These are phyloP conservation scores for Lagenidium giganteum DNA, from an alignment of 352 stramenopile species.

Conservation along the genomic window DNA sequence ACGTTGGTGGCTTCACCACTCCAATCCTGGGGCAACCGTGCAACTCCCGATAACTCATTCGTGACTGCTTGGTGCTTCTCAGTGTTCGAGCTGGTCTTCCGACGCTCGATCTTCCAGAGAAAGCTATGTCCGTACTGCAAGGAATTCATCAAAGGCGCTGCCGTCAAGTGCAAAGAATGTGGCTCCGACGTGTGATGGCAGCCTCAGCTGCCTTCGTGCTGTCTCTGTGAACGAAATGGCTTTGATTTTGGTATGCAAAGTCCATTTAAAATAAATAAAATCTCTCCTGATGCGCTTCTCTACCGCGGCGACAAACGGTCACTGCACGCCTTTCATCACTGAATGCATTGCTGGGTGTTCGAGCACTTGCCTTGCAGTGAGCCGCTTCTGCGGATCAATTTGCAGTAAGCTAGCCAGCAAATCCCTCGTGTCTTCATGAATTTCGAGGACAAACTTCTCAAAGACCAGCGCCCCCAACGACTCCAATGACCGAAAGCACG, in stretches of 20 bases:
- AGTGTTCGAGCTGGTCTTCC: constrained; percentile 58
- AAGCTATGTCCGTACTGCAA: constrained; percentile 65
- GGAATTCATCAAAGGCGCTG: constrained; percentile 59
- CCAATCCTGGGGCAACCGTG: not conserved
- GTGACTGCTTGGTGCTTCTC: not conserved
- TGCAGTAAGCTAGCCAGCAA: too few relatives aligned
- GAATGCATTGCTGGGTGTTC: too few relatives aligned
- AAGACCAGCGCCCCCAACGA: too few relatives aligned
- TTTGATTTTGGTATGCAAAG: not conserved
- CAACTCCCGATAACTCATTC: not conserved
- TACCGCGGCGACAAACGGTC: constrained; percentile 13
- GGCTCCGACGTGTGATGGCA: constrained; percentile 16
- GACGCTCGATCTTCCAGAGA: constrained; percentile 55
- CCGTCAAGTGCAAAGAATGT: constrained; percentile 33
- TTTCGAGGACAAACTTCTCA: too few relatives aligned
- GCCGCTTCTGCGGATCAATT: too few relatives aligned
- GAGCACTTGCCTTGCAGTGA: too few relatives aligned
- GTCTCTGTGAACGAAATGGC: not conserved
- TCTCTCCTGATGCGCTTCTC: too few relatives aligned
- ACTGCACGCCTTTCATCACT: not conserved
- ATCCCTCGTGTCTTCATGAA: too few relatives aligned
- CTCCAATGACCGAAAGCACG: constrained; percentile 85
- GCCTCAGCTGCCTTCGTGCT: not conserved
- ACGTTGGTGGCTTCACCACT: not conserved
- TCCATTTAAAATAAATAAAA: constrained; percentile 7